These are phyloP conservation scores for Rhazya stricta DNA, from an alignment of 257 asterid genomes.

Conservation along the genomic window DNA sequence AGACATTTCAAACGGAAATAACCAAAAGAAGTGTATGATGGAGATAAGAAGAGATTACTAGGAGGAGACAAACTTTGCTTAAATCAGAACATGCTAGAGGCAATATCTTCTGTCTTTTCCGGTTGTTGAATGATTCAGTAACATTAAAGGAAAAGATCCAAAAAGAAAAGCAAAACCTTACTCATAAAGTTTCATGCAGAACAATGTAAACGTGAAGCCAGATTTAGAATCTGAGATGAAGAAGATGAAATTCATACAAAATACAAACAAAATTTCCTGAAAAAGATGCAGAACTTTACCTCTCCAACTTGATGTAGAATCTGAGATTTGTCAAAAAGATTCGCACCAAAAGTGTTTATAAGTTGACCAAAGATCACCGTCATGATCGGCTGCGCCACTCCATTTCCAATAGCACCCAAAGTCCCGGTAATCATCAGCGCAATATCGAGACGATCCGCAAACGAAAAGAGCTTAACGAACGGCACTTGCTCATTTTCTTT, in stretches of 20 bases:
- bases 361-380: conserved; percentile 57
- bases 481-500: conserved; percentile 38
- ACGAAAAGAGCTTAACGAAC: conserved; percentile 43
- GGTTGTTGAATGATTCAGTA: not conserved
- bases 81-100: not conserved
- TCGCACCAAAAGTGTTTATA: conserved; percentile 50
- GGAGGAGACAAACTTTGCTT: not conserved
- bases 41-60: not conserved
- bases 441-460: conserved; percentile 55
- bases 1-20: not conserved
- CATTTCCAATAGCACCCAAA: conserved; percentile 46
- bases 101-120: too few species aligned
- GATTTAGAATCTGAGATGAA: not conserved
- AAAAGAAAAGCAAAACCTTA: too few species aligned
- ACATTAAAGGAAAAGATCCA: not conserved
- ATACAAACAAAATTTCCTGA: not conserved
- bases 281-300: not conserved
- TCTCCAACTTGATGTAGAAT: not conserved
- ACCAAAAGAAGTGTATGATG: too few species aligned
- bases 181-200: not conserved
- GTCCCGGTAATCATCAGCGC: conserved; percentile 46
- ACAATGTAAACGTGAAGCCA: not conserved
- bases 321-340: conserved; percentile 6
- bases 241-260: not conserved
- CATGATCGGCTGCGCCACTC: conserved; percentile 72